Base-by-base conservation (phyloP, 345 rosid genomes). In the Nephelium lappaceum region DNA sequence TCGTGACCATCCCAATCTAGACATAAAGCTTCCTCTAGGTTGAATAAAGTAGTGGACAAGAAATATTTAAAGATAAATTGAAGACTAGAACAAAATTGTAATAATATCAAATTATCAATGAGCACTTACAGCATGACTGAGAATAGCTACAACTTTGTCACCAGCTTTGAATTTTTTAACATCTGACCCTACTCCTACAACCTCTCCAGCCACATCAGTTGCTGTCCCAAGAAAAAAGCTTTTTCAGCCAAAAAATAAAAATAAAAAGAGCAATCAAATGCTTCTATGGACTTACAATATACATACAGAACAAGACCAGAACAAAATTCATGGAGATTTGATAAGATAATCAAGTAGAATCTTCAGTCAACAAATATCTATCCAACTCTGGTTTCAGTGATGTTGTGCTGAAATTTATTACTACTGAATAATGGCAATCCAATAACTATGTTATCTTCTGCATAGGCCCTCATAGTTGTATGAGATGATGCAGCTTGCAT, bases 171-270 rank as follows among this genome's bases (percentile, higher is more conserved):
- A 88, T n/a, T 87, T 83, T 73, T 84, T 55, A 64, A 89, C 92
- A 72, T 69, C 88, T 47, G 89, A 45, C 71, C 98, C 98, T 81
- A 89, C 91, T 79, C 88, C 85, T 24, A 90, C 73, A 0, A 93
- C 87, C 75, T 95, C 98, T 81, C 94, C 98, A 12, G 94, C 92
- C 55, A 93, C 91, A 87, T 93, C 97, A 31, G 85, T 86, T 79
- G 84, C 97, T 95, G 86, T 79, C 41, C 84, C 84, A 84, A 24
- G 73, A 71, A 75, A 74, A 79, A 4, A 69, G 43, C 18, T 36
- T 42, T 16, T 18, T 76, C 41, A 77, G 53, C 55, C 55, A 53
- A 75, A 27, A 77, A 27, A 25, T 5, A 25, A 70, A 58, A 64
- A 18, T 19, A 11, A 58, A 38, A 38, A 18, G 6, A 24, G 47